Evolutionary conservation across 2,329 filamentous ascomycete species (phyloP), one percentile per base, ranked within the genome.

Genomic region (Cucurbitaria berberidis): DNA sequence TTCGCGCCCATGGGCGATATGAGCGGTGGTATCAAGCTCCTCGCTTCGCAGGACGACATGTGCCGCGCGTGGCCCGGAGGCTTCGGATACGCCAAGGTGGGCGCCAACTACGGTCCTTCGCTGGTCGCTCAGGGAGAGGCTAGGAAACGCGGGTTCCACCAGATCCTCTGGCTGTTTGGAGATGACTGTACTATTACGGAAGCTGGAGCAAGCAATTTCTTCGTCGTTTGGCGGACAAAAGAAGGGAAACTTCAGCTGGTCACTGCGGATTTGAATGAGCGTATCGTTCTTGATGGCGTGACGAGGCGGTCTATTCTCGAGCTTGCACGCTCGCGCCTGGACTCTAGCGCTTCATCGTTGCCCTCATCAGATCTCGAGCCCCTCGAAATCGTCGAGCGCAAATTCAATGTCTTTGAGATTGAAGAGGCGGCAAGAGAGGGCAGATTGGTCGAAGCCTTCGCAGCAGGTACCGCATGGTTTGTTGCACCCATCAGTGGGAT

Each of bases 111-210:
- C 75, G 93, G 93, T 0, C 93, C 93, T 16, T 88, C 85, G 18
- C 82, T 97, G 48, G 81, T 91, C 48, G 90, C 91, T 3, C 92
- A 92, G 43, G 82, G 83, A 16, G 89, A 93, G 74, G 93, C 93
- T 3, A 80, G 86, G 50, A 79, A 78, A 10, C 78, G 84, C 35
- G 93, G 93, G 0, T 97, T 86, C 76, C 85, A 93, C 70, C 93
- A 97, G 81, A 89, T 97, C 50, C 83, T 97, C n/a, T 97, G 93
- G 93, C 82, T 97, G 45, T 95, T 96, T 68, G 91, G 91, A 1
- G 76, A 84, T 35, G 82, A 93, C 63, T 85, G 84, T 46, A 85
- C 86, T 70, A 92, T 96, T 59, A 97, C 93, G 2, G 93, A 97
- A 79, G 93, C 93, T 2, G 93, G 93, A 4, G 93, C 91, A 11